Evolutionary conservation across 2,329 filamentous ascomycete genomes (phyloP).

Genomic region (Clarireedia homoeocarpa): DNA sequence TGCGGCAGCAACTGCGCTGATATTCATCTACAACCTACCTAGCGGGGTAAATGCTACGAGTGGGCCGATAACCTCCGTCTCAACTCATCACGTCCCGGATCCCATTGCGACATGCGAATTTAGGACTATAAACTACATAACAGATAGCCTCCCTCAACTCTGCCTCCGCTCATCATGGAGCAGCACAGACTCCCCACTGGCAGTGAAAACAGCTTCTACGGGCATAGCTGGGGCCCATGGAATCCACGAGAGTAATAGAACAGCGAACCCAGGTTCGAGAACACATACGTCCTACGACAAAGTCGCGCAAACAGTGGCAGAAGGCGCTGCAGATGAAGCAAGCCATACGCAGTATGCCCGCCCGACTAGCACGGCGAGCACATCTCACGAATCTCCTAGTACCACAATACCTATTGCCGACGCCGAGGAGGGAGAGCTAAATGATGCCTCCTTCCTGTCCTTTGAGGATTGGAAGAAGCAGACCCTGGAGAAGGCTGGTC

Average conservation of each 20-base stretch:
- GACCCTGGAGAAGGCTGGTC: constrained; percentile 78
- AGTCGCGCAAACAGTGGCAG: neutral
- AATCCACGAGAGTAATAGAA: neutral
- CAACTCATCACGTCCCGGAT: constrained; percentile 10
- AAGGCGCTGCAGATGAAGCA: constrained; percentile 1
- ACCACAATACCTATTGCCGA: constrained; percentile 11
- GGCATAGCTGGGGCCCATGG: neutral
- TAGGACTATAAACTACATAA: constrained; percentile 31
- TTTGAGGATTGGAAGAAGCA: constrained; percentile 98
- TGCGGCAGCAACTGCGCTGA: constrained; percentile 16
- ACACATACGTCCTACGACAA: constrained; percentile 1
- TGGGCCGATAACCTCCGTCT: constrained; percentile 8
- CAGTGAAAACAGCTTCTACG: constrained; percentile 1
- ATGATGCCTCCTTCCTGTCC: constrained; percentile 76
- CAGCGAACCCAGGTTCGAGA: neutral
- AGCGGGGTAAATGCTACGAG: constrained; percentile 18
- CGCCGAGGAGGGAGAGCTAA: constrained; percentile 24
- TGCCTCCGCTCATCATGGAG: constrained; percentile 28
- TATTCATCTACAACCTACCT: constrained; percentile 14
- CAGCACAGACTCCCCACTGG: constrained; percentile 13
- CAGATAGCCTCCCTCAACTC: constrained; percentile 28
- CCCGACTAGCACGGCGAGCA: constrained; percentile 2
- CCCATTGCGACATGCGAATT: constrained; percentile 26
- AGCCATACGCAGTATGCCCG: neutral
- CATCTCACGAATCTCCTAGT: neutral